Evolutionary conservation across 352 stramenopile genomes (phyloP), one percentile per base, ranked within the genome.

Genomic region (Globisporangium solare): DNA sequence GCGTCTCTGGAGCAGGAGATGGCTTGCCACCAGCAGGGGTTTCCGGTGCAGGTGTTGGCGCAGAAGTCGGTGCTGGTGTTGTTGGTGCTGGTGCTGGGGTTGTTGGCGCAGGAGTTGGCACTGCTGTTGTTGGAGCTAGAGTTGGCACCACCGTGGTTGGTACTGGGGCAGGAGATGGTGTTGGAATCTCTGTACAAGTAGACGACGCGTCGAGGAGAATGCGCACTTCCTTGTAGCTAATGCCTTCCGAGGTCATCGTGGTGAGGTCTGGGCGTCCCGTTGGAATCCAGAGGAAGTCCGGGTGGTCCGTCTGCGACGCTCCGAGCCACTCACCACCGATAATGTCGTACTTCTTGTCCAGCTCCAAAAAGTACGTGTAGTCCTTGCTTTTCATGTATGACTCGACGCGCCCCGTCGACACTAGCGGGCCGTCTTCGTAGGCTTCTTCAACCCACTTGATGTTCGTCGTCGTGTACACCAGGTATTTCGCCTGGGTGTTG

Each of bases 361-460:
- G 18, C 32, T 61, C 55, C 55, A 61, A 32, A 27, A 61, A 61
- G 47, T 61, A 61, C 47, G 45, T 56, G 47, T 61, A 61, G 15
- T 54, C 45, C 20, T 56, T 54, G n/a, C 32, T 27, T 10, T 27
- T 18, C 2, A 47, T 61, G 47, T 56, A 61, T 1, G 42, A 27
- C 15, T 59, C 22, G 13, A 52, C 45, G 8, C 27, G 42, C 22
- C 53, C 53, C 11, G 53, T 52, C 12, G 42, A 43, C 11, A 59
- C 53, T 0, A 59, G 53, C 2, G 53, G 53, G 17, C 53, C 53
- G 17, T 52, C 53, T 15, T 52, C 42, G 42, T 46, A 37, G 31
- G 42, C 53, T 60, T 81, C 70, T 20, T 60, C 31, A 31, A 85
- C 64, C 67, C 69, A 85, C 35, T 65, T 70, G 5, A 85, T 58